These are phyloP conservation scores for Collybiopsis confluens DNA, from an alignment of 768 basidiomycete species.

Conservation along the genomic window DNA sequence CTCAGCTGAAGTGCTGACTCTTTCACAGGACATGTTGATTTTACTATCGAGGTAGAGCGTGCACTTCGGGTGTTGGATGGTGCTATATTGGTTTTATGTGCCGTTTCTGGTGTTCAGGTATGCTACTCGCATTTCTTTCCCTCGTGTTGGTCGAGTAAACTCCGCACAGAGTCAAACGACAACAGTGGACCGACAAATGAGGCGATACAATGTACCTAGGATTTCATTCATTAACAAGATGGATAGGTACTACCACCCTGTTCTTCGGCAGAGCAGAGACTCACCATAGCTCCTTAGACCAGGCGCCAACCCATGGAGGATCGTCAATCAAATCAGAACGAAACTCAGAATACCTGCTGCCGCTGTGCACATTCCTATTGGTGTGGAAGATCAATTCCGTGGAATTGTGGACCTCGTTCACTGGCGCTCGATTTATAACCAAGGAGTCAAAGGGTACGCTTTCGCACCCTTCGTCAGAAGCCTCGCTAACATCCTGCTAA, in stretches of 20 bases:
- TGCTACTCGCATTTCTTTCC: neutral
- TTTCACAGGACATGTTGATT: constrained; percentile 93
- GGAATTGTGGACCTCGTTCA: constrained; percentile 94
- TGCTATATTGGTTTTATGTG: constrained; percentile 93
- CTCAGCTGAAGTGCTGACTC: neutral
- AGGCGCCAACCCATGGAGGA: constrained; percentile 96
- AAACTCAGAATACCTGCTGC: constrained; percentile 93
- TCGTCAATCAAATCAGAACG: constrained; percentile 84
- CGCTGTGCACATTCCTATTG: constrained; percentile 94
- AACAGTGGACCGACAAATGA: constrained; percentile 98
- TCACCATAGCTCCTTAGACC: constrained; percentile 50
- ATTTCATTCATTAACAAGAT: constrained; percentile 89
- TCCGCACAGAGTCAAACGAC: constrained; percentile 85
- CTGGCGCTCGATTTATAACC: constrained; percentile 93
- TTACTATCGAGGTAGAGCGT: constrained; percentile 98
- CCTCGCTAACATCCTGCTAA: neutral
- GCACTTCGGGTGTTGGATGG: constrained; percentile 95
- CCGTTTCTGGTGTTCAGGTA: constrained; percentile 94
- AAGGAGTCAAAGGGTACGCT: constrained; percentile 88
- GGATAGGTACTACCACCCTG: constrained; percentile 52
- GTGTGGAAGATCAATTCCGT: constrained; percentile 76
- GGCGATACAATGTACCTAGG: constrained; percentile 91
- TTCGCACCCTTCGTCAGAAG: constrained; percentile 1
- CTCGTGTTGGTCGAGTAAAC: neutral
- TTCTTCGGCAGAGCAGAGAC: neutral